Evolutionary conservation across 192 early-diverging fungal genomes (phyloP).

Genomic region (Dispira simplex): DNA sequence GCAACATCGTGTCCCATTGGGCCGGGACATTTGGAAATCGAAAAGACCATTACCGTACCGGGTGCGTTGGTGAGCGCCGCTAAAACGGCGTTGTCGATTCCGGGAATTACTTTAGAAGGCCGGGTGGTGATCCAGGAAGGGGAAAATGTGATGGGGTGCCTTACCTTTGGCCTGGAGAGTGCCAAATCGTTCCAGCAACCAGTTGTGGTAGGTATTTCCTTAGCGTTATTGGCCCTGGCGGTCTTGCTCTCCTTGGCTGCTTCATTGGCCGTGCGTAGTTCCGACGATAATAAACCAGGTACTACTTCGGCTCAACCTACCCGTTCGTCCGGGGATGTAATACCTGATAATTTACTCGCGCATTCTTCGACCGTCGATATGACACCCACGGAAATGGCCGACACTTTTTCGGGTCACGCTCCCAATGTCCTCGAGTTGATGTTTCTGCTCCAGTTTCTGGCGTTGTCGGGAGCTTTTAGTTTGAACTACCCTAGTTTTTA

Average conservation of each 20-base stretch:
- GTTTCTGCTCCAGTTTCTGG: neutral
- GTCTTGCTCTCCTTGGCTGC: neutral
- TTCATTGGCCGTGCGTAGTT: neutral
- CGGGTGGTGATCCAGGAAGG: neutral
- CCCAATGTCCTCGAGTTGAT: neutral
- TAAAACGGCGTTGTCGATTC: neutral
- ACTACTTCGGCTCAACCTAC: neutral
- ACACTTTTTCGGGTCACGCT: constrained; percentile 1
- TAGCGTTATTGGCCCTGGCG: neutral
- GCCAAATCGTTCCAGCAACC: neutral
- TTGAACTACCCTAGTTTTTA: constrained; percentile 1
- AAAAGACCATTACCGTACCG: neutral
- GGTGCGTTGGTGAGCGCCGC: neutral
- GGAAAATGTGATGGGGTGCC: neutral
- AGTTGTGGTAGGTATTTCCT: neutral
- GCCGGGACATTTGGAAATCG: neutral
- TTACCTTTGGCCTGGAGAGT: constrained; percentile 1
- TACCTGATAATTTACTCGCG: neutral
- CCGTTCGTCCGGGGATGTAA: neutral
- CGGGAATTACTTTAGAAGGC: neutral
- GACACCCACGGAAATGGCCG: neutral
- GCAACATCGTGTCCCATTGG: constrained; percentile 1
- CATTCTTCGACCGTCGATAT: neutral
- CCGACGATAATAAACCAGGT: neutral
- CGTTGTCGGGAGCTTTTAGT: neutral